Conservation (phyloP, 306 rosid species). For the Cyamopsis tetragonoloba region DNA sequence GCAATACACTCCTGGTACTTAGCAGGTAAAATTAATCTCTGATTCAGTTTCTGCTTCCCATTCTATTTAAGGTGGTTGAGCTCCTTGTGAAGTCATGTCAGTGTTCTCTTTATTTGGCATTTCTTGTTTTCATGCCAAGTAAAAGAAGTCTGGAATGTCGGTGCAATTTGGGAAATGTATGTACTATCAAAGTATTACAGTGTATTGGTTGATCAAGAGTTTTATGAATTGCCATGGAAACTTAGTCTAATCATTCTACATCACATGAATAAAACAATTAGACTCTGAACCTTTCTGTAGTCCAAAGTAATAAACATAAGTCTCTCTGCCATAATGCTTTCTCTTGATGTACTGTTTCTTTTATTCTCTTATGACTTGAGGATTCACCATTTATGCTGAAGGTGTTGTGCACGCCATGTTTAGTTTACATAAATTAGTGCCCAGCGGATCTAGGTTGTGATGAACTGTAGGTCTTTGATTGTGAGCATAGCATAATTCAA, state of each 20-base stretch:
- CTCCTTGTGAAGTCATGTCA: not conserved
- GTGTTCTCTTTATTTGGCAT: not conserved
- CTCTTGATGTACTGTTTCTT: not conserved
- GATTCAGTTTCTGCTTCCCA: constrained; percentile 29
- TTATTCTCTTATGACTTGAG: not conserved
- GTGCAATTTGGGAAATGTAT: constrained; percentile 19
- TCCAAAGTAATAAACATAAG: not conserved
- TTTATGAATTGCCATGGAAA: not conserved
- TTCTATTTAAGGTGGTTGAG: constrained; percentile 22
- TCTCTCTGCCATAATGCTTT: not conserved
- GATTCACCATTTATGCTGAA: not conserved
- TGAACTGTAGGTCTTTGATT: not conserved
- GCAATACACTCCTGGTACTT: constrained; percentile 97
- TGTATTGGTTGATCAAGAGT: not conserved
- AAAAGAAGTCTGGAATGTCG: not conserved
- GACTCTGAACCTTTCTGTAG: not conserved
- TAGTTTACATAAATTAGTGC: not conserved
- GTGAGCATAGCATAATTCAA: not conserved
- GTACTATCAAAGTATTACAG: not conserved
- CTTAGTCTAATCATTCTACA: constrained; percentile 4
- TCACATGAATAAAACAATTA: constrained; percentile 11
- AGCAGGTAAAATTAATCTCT: constrained; percentile 82
- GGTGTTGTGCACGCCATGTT: not conserved
- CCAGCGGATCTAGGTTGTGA: not conserved
- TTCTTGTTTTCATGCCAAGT: constrained; percentile 13